Base-by-base conservation (phyloP, 495 filamentous ascomycete species). In the Podospora sp. region DNA sequence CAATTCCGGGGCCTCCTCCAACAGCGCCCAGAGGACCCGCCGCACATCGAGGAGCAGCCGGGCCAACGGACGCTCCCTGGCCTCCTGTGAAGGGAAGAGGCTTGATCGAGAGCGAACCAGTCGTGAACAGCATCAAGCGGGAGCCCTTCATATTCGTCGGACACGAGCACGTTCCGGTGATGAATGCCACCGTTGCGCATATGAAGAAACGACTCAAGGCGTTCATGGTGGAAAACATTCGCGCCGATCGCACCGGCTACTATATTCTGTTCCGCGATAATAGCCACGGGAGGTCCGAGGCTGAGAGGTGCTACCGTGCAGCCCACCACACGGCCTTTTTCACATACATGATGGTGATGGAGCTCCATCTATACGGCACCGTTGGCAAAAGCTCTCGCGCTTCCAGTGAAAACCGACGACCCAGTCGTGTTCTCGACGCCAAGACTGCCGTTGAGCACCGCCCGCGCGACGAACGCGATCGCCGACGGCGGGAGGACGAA, bases 61-160 rank as follows among this genome's bases (percentile, higher is more conserved):
- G 62, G 2, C 63, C 61, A 21, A 53, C 33, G 14, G 64, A 71
- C 9, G 67, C 53, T 1, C 57, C 62, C n/a, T 74, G 75, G 76
- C 50, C 64, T 70, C 62, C 73, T 3, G 71, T 79, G 68, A 73
- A 73, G 60, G 49, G 69, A 56, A 58, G 60, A 22, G 65, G 68
- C 29, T 21, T 71, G 56, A 63, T 78, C 73, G 65, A 81, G 68
- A 63, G 62, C 18, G 79, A 88, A 51, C 84, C 85, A 0, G 80
- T 96, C 26, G 71, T 89, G 29, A 78, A 79, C 61, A 85, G 88
- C 61, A 87, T 98, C 50, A 90, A 91, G 71, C 83, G 87, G 53
- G 89, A 92, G 66, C 95, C 95, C 0, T 97, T 96, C 75, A 90
- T 98, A n/a, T 97, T 97, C 76, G 89, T 99, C 53, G 86, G 91